These are phyloP conservation scores for Camelina neglecta DNA, from an alignment of 345 rosid species.

Conservation along the genomic window DNA sequence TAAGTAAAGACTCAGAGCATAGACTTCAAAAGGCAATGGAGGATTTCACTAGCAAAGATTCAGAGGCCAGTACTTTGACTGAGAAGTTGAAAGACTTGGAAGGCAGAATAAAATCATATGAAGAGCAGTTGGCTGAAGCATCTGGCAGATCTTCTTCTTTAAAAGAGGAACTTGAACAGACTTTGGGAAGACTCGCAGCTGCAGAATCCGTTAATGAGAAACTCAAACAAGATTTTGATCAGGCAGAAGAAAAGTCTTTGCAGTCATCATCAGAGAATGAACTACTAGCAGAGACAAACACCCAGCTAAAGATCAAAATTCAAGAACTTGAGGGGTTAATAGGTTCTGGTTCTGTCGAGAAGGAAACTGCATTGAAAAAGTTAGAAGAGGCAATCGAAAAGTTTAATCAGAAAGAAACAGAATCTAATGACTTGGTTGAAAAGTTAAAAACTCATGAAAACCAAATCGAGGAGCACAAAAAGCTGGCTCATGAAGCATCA, in stretches of 20 bases:
- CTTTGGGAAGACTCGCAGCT: slow-evolving; percentile 58
- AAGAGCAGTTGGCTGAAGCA: slow-evolving; percentile 66
- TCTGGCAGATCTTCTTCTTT: slow-evolving; percentile 59
- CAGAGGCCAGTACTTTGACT: slow-evolving; percentile 68
- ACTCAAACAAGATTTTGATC: slow-evolving; percentile 59
- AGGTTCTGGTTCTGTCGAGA: slow-evolving; percentile 62
- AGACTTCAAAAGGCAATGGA: slow-evolving; percentile 65
- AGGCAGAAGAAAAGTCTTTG: slow-evolving; percentile 64
- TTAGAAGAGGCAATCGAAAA: slow-evolving; percentile 62
- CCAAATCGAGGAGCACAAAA: slow-evolving; percentile 61
- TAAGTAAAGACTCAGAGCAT: slow-evolving; percentile 66
- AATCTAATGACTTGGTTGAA: slow-evolving; percentile 62
- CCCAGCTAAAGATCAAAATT: slow-evolving; percentile 73
- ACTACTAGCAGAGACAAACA: slow-evolving; percentile 72
- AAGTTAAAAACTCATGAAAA: slow-evolving; percentile 61
- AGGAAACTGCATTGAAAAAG: slow-evolving; percentile 61
- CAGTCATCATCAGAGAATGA: slow-evolving; percentile 68
- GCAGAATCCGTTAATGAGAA: slow-evolving; percentile 65
- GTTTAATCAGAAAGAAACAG: slow-evolving; percentile 58
- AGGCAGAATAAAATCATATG: slow-evolving; percentile 60
- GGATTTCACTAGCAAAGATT: slow-evolving; percentile 67
- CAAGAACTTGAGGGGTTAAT: slow-evolving; percentile 78
- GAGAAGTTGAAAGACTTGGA: slow-evolving; percentile 70
- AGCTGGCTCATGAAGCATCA: slow-evolving; percentile 63
- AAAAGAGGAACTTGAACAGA: slow-evolving; percentile 72